Conservation (phyloP, 192 early-diverging fungal genomes). For the Jimgerdemannia lactiflua region DNA sequence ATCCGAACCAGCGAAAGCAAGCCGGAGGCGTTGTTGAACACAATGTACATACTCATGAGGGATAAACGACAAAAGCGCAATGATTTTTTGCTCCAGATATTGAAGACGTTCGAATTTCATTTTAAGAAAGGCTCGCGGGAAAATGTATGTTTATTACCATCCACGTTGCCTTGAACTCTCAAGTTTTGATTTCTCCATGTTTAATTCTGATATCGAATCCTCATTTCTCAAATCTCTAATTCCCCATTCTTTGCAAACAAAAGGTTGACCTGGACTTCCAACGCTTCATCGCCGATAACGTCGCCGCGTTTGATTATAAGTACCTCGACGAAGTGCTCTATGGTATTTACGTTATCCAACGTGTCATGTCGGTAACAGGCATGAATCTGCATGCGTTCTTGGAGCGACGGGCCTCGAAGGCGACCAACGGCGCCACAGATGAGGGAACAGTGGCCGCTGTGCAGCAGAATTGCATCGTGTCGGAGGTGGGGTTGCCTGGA, state of each 20-base stretch:
- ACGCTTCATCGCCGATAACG: background rate
- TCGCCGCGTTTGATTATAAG: background rate
- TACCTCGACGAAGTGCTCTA: background rate
- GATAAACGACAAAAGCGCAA: constrained; percentile 67
- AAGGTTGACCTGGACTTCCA: background rate
- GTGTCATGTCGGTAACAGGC: background rate
- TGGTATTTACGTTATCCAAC: background rate
- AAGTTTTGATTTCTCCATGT: too few relatives aligned
- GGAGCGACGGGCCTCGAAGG: background rate
- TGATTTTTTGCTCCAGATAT: constrained; percentile 64
- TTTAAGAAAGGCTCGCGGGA: constrained; percentile 16
- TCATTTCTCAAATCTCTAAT: too few relatives aligned
- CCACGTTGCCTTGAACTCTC: background rate
- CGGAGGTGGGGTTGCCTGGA: background rate
- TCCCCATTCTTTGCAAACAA: background rate
- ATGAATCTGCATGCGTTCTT: background rate
- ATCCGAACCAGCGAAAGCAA: constrained; percentile 26
- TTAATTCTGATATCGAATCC: too few relatives aligned
- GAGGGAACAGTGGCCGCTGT: background rate
- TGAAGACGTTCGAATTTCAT: constrained; percentile 70
- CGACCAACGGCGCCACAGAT: background rate
- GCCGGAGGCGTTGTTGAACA: constrained; percentile 54
- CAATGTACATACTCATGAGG: constrained; percentile 67
- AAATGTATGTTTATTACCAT: constrained; percentile 2
- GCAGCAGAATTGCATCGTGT: background rate